Percentiles rank a stretch among this genome's conserved stretches.
Evolutionary conservation across 169 alveolate genomes (phyloP).

Genomic region (Neospora caninum): DNA sequence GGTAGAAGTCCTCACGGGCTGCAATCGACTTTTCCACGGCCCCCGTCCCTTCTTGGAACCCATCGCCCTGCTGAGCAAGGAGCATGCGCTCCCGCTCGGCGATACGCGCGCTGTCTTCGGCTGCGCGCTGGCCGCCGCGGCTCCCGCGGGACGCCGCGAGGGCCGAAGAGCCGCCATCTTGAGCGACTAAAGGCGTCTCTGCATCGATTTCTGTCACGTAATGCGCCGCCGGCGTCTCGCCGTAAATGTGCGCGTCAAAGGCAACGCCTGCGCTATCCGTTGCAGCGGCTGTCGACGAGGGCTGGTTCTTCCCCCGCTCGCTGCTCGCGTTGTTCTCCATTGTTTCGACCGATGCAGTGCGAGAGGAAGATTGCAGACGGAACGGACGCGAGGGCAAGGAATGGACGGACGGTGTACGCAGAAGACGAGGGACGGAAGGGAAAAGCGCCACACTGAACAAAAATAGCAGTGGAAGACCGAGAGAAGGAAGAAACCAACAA

Average conservation of each 20-base stretch:
- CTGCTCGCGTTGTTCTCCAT: conserved; percentile 22
- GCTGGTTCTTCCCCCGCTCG: neutral
- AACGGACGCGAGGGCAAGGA: neutral
- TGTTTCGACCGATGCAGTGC: neutral
- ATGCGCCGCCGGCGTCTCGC: conserved; percentile 66
- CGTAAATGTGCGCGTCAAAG: conserved; percentile 65
- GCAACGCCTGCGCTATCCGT: conserved; percentile 49
- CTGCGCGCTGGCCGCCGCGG: neutral
- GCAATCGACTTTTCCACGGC: conserved; percentile 64
- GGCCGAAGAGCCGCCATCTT: conserved; percentile 39
- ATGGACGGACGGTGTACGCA: neutral
- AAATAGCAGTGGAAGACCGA: neutral
- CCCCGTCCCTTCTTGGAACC: neutral
- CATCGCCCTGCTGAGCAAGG: conserved; percentile 5
- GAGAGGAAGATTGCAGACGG: neutral
- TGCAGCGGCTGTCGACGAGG: neutral
- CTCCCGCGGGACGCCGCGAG: conserved; percentile 13
- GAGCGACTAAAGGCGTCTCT: conserved; percentile 33
- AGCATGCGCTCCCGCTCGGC: conserved; percentile 48
- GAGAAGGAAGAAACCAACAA: neutral
- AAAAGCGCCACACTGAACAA: neutral
- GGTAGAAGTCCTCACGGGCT: conserved; percentile 64
- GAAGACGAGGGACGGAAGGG: neutral
- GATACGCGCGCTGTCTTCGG: neutral
- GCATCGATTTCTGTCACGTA: conserved; percentile 65